phyloP scores from a whole-genome alignment of 2,329 filamentous ascomycete genomes.

The Paecilomyces formosus region DNA sequence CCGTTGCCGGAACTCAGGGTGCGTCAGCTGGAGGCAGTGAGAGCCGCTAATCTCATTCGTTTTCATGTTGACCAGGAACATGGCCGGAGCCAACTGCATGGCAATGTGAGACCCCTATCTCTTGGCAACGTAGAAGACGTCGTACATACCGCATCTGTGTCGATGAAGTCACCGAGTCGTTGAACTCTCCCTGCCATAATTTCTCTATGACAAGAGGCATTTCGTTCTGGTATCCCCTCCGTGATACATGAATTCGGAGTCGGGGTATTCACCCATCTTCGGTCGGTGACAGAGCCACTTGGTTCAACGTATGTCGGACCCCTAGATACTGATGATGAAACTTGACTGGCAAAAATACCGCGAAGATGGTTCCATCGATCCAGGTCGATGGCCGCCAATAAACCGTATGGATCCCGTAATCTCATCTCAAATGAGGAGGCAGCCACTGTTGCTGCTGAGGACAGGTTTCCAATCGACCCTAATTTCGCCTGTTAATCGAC shows the following conservation, averaged over 20 bases:
- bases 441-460: conserved; percentile 41
- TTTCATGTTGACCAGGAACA: conserved; percentile 24
- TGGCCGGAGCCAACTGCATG: conserved; percentile 32
- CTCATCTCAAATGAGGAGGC: conserved; percentile 41
- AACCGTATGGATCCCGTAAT: conserved; percentile 29
- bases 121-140: background rate
- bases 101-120: background rate
- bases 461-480: conserved; percentile 39
- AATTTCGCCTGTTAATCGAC: too few relatives aligned
- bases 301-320: conserved; percentile 6
- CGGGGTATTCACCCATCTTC: too few relatives aligned
- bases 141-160: conserved; percentile 30
- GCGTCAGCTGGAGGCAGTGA: conserved; percentile 35
- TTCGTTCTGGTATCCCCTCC: background rate
- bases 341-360: background rate
- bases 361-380: conserved; percentile 10
- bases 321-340: too few relatives aligned
- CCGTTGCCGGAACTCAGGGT: conserved; percentile 33
- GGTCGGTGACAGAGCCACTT: background rate
- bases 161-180: conserved; percentile 38
- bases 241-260: too few relatives aligned
- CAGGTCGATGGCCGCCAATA: conserved; percentile 19
- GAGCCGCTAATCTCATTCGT: conserved; percentile 26
- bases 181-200: conserved; percentile 30
- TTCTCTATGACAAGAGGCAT: background rate